phyloP scores from a whole-genome alignment of 2,329 filamentous ascomycete genomes.

The Basipetospora chlamydospora region DNA sequence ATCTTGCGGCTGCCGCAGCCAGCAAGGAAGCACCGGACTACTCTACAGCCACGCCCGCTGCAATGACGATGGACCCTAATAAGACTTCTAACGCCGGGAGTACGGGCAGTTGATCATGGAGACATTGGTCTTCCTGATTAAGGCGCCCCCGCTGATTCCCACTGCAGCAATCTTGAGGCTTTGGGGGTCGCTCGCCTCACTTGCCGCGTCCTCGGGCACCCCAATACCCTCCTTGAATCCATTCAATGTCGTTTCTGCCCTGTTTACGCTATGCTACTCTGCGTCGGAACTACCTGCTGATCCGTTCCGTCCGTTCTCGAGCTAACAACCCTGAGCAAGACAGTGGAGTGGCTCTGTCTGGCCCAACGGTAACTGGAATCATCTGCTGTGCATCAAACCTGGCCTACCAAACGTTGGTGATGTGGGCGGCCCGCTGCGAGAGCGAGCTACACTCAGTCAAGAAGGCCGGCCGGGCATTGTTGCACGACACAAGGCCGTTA shows the following conservation, averaged over 20 bases:
- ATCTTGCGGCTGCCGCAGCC: background rate
- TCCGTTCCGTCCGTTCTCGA: background rate
- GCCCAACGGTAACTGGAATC: no score
- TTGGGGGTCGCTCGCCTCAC: background rate
- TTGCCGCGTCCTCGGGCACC: background rate
- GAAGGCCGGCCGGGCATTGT: no score
- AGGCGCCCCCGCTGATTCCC: no score
- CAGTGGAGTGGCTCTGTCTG: no score
- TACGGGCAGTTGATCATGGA: no score
- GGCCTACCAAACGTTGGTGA: background rate
- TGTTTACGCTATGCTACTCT: background rate
- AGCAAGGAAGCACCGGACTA: background rate
- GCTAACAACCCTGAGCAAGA: no score
- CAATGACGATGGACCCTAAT: no score
- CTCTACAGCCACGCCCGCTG: no score
- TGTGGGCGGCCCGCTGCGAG: no score
- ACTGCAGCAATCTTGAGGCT: background rate
- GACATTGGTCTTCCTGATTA: no score
- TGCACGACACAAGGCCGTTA: background rate
- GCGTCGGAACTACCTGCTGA: background rate
- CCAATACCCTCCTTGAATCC: background rate
- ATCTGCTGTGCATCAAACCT: slow-evolving; percentile 3
- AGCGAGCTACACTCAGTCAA: no score
- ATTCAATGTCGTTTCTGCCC: background rate
- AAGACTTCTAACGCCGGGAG: no score